Conservation (phyloP, 2,329 filamentous ascomycete species). For the Neopestalotiopsis sp. region DNA sequence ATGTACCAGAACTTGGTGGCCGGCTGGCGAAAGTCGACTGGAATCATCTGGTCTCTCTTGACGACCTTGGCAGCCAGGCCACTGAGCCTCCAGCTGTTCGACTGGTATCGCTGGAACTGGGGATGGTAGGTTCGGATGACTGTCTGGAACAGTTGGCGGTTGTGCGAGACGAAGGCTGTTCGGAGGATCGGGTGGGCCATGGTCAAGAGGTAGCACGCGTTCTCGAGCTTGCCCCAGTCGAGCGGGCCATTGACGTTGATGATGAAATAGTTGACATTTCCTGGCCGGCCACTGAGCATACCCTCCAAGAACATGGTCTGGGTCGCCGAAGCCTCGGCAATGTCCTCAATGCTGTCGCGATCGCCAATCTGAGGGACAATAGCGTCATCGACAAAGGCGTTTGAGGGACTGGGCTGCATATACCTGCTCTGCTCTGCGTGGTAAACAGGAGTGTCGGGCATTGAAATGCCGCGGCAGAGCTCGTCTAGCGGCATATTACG, state of each 20-base stretch:
- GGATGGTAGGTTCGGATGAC: slow-evolving; percentile 47
- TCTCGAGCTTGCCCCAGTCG: slow-evolving; percentile 47
- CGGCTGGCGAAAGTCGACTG: slow-evolving; percentile 47
- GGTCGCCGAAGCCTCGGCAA: slow-evolving; percentile 52
- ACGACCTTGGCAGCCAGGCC: slow-evolving; percentile 46
- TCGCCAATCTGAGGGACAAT: slow-evolving; percentile 49
- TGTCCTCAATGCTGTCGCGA: slow-evolving; percentile 48
- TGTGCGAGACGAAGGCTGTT: slow-evolving; percentile 56
- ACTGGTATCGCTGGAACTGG: slow-evolving; percentile 49
- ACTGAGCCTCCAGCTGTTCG: slow-evolving; percentile 44
- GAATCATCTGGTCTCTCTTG: slow-evolving; percentile 45
- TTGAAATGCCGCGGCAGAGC: slow-evolving; percentile 42
- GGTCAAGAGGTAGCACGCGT: slow-evolving; percentile 49
- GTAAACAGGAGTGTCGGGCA: slow-evolving; percentile 26
- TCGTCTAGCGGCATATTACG: slow-evolving; percentile 47
- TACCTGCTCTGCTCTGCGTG: slow-evolving; percentile 17
- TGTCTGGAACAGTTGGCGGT: slow-evolving; percentile 53
- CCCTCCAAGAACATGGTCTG: slow-evolving; percentile 55
- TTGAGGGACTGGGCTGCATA: slow-evolving; percentile 26
- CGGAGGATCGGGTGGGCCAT: slow-evolving; percentile 56
- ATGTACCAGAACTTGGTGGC: slow-evolving; percentile 56
- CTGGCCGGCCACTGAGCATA: slow-evolving; percentile 45
- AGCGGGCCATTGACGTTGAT: slow-evolving; percentile 53
- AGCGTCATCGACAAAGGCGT: slow-evolving; percentile 44
- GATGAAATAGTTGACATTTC: slow-evolving; percentile 52